Evolutionary conservation across 202 grass and related monocot genomes (phyloP), one percentile per base, ranked within the genome.

Genomic region (Musa balbisiana): DNA sequence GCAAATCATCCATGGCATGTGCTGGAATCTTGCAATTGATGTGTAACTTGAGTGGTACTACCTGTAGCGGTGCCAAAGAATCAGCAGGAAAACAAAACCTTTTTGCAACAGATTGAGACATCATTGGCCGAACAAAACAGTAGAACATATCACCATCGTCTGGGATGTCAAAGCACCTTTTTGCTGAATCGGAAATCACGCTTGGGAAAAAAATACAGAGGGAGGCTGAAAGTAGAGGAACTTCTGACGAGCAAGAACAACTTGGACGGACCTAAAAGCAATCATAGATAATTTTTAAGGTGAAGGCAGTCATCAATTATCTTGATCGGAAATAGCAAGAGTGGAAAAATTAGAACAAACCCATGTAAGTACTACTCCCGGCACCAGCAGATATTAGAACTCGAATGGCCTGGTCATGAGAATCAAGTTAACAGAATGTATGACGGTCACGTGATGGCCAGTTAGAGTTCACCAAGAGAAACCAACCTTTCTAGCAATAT

Each of bases 121-220:
- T 51, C 2, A 23, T 52, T 0, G 10, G 22, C 3, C 43, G 26
- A 52, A 84, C 62, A 84, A 80, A 75, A 55, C 64, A 73, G 8
- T 8, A 25, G 16, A 51, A 24, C 12, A 27, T 71, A 76, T 0
- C 64, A 52, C 63, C 23, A 85, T 52, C 29, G 26, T 72, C 52
- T 71, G 19, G 29, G 52, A 77, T 55, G 16, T 14, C 58, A 11
- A 66, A 70, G n/a, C 84, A 97, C 93, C 88, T 91, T 91, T 78
- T 93, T 97, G 86, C 88, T 87, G 74, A 89, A 93, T 75, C 66
- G 84, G 63, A 97, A 93, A 87, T 93, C 88, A 70, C 90, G 90
- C 76, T 91, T 97, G 69, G 93, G 93, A 65, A 87, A 72, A 83
- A 97, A 97, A 84, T 91, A 76, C 52, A 87, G 73, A 12, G 93